Base-by-base conservation (phyloP, 2,329 filamentous ascomycete species). In the Hypoxylon sp. region DNA sequence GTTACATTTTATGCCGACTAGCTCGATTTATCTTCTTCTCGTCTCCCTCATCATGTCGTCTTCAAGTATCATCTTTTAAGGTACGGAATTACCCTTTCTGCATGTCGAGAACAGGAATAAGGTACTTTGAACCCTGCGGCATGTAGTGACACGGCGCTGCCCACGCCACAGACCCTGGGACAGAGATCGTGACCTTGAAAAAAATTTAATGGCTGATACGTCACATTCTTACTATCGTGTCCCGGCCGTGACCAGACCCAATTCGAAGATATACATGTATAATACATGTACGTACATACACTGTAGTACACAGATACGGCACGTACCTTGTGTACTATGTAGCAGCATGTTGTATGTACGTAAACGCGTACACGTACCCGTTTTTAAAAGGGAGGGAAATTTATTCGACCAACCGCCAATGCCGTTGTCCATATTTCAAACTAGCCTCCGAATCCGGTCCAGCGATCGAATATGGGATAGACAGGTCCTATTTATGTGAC, bases 111-210 rank as follows among this genome's bases (percentile, higher is more conserved):
- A 11, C 13, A 18, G 26, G 27, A 55, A 40, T 57, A 63, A 55
- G 56, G 53, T 60, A 56, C 46, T n/a, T n/a, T 56, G 45, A 43
- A 48, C 38, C n/a, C 38, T 51, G 49, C 50, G 53, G 43, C 31
- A 33, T 61, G 51, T 40, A 45, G 61, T 58, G 45, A 45, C 46
- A 56, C 58, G 45, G 50, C 31, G 27, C 27, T 11, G n/a, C n/a
- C n/a, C n/a, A n/a, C 40, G 48, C 52, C 48, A 52, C 55, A 54
- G 59, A 59, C 52, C 58, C 54, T 57, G 51, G 49, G 51, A 55
- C 42, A 56, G 58, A 62, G 58, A 62, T 62, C 58, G 61, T 64
- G 58, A 64, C 61, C 55, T 57, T 52, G 4, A 51, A 53, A 51
- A 53, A 63, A 60, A 52, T 59, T 64, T 52, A 51, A 55, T 31